Conservation (phyloP, 208 protist species). For the Angomonas ambiguus region DNA sequence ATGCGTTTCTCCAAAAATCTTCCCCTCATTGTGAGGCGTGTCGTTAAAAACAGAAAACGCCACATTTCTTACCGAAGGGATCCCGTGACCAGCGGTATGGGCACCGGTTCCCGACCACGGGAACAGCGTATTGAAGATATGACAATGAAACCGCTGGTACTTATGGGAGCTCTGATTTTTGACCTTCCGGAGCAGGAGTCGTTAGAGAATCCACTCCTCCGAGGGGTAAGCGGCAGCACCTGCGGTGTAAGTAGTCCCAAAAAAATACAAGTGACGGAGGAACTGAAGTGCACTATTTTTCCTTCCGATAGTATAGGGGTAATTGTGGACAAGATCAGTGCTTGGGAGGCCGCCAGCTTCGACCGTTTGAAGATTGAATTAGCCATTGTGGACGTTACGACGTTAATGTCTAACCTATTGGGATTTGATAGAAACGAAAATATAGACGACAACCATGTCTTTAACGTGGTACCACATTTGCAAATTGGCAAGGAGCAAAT, state of each 20-base stretch:
- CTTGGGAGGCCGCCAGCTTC: slow-evolving; percentile 79
- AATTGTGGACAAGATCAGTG: slow-evolving; percentile 61
- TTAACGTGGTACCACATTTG: slow-evolving; percentile 51
- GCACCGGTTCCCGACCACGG: slow-evolving; percentile 41
- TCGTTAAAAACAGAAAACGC: slow-evolving; percentile 62
- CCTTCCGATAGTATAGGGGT: slow-evolving; percentile 66
- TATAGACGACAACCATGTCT: slow-evolving; percentile 4
- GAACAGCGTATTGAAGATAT: slow-evolving; percentile 81
- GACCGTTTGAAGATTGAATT: slow-evolving; percentile 73
- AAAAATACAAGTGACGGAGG: slow-evolving; percentile 51
- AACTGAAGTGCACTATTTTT: slow-evolving; percentile 69
- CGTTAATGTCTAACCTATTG: slow-evolving; percentile 52
- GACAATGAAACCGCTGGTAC: slow-evolving; percentile 83
- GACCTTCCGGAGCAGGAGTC: slow-evolving; percentile 22
- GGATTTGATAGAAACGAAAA: slow-evolving; percentile 25
- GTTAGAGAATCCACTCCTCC: background rate
- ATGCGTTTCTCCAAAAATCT: slow-evolving; percentile 77
- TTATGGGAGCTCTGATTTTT: slow-evolving; percentile 78
- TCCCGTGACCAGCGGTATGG: slow-evolving; percentile 48
- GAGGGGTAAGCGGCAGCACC: slow-evolving; percentile 44
- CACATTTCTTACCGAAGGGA: slow-evolving; percentile 35
- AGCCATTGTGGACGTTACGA: slow-evolving; percentile 61
- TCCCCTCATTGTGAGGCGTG: slow-evolving; percentile 71
- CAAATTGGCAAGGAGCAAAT: slow-evolving; percentile 23
- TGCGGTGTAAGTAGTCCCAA: slow-evolving; percentile 43